These are phyloP conservation scores for Phytophthora litchii DNA, from an alignment of 352 stramenopile genomes.

Conservation along the genomic window DNA sequence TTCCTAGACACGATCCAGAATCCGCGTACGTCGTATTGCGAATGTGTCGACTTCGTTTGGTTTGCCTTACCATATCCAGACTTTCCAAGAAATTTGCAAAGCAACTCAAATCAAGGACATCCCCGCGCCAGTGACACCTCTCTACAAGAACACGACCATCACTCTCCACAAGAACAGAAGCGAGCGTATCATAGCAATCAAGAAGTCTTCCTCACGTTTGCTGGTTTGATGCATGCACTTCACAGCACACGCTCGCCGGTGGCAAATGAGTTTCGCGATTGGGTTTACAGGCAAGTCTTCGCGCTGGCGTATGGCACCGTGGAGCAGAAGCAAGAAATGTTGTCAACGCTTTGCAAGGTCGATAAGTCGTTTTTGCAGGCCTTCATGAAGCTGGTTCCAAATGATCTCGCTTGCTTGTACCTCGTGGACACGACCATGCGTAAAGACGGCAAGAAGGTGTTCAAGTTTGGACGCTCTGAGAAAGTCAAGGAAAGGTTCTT, in stretches of 20 bases:
- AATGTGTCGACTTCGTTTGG: neutral
- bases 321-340: constrained; percentile 1
- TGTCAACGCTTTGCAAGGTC: constrained; percentile 1
- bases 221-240: constrained; percentile 2
- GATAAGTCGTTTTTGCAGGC: constrained; percentile 4
- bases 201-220: constrained; percentile 3
- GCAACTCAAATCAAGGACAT: constrained; percentile 1
- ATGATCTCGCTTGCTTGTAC: neutral
- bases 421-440: neutral
- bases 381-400: constrained; percentile 2
- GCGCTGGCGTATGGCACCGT: neutral
- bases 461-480: neutral
- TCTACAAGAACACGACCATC: constrained; percentile 6
- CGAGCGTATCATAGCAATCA: neutral
- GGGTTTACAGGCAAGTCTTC: constrained; percentile 3
- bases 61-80: neutral
- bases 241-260: neutral
- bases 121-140: constrained; percentile 1
- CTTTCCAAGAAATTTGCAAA: neutral
- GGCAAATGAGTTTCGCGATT: constrained; percentile 2
- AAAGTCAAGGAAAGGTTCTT: neutral
- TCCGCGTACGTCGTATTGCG: neutral
- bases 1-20: neutral
- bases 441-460: neutral
- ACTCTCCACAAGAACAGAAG: constrained; percentile 6